Percentiles rank a stretch among this genome's conserved stretches.
These are phyloP conservation scores for Eucalyptus leucophloia DNA, from an alignment of 345 rosid genomes.

Conservation along the genomic window DNA sequence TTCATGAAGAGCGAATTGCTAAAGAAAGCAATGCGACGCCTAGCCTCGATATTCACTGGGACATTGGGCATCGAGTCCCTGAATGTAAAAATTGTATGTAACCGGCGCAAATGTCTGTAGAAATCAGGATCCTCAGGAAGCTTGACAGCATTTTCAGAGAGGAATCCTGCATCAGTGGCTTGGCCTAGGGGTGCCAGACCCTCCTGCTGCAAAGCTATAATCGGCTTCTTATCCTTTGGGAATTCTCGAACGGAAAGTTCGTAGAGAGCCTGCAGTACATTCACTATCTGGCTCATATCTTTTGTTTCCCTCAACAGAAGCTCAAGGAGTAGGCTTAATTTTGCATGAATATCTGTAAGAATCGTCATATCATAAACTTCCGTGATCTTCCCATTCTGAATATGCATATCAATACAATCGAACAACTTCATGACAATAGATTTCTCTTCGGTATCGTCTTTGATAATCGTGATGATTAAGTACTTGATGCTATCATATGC, in stretches of 20 bases:
- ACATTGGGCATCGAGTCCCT: slow-evolving; percentile 77
- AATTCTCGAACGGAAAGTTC: slow-evolving; percentile 58
- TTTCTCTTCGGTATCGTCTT: slow-evolving; percentile 42
- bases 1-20: slow-evolving; percentile 92
- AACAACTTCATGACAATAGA: slow-evolving; percentile 39
- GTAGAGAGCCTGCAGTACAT: slow-evolving; percentile 71
- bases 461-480: slow-evolving; percentile 39
- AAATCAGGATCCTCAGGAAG: slow-evolving; percentile 64
- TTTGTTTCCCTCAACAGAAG: slow-evolving; percentile 43
- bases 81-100: slow-evolving; percentile 60
- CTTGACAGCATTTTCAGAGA: slow-evolving; percentile 60
- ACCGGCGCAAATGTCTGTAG: slow-evolving; percentile 55
- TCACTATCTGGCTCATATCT: slow-evolving; percentile 46
- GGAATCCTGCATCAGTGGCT: slow-evolving; percentile 36
- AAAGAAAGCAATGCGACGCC: slow-evolving; percentile 82
- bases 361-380: slow-evolving; percentile 19
- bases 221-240: slow-evolving; percentile 22
- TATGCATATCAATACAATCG: slow-evolving; percentile 22
- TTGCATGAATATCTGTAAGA: slow-evolving; percentile 47
- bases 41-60: slow-evolving; percentile 74
- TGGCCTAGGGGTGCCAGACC: slow-evolving; percentile 42
- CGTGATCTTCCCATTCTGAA: slow-evolving; percentile 33
- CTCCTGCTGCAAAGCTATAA: slow-evolving; percentile 25
- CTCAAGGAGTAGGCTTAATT: slow-evolving; percentile 46
- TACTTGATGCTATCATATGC: slow-evolving; percentile 74